phyloP scores from a whole-genome alignment of 2,329 filamentous ascomycete species.

The Sclerotinia subarctica region DNA sequence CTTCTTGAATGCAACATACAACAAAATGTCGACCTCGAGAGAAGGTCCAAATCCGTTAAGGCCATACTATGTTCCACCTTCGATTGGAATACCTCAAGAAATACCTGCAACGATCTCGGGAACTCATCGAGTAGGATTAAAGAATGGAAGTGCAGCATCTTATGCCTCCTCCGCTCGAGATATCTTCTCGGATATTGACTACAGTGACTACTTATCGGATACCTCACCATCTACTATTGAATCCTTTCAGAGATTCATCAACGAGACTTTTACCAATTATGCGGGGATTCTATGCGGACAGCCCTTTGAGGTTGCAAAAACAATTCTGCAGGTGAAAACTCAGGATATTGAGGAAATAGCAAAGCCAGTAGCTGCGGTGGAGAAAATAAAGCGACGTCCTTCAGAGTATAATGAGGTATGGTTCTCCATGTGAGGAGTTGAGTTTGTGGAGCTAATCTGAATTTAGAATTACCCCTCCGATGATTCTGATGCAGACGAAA shows the following conservation, averaged over 20 bases:
- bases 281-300: conserved; percentile 84
- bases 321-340: conserved; percentile 73
- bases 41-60: conserved; percentile 57
- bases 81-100: conserved; percentile 57
- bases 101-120: conserved; percentile 38
- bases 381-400: conserved; percentile 15
- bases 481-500: conserved; percentile 73
- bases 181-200: conserved; percentile 86
- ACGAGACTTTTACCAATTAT: conserved; percentile 90
- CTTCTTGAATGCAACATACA: conserved; percentile 18
- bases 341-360: conserved; percentile 42
- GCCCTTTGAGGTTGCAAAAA: conserved; percentile 97
- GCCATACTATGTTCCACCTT: conserved; percentile 62
- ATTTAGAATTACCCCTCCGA: conserved; percentile 50
- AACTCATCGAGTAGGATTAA: conserved; percentile 36
- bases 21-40: conserved; percentile 46
- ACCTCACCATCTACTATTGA: conserved; percentile 71
- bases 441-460: conserved; percentile 23
- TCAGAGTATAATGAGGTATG: conserved; percentile 33
- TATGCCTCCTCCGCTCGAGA: conserved; percentile 71
- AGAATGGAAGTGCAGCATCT: conserved; percentile 44
- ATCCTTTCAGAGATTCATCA: conserved; percentile 71
- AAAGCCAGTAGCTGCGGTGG: conserved; percentile 24
- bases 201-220: conserved; percentile 80
- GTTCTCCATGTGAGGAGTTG: background rate